Evolutionary conservation across 495 filamentous ascomycete genomes (phyloP), one percentile per base, ranked within the genome.

Genomic region (Chaetomium cochliodes): DNA sequence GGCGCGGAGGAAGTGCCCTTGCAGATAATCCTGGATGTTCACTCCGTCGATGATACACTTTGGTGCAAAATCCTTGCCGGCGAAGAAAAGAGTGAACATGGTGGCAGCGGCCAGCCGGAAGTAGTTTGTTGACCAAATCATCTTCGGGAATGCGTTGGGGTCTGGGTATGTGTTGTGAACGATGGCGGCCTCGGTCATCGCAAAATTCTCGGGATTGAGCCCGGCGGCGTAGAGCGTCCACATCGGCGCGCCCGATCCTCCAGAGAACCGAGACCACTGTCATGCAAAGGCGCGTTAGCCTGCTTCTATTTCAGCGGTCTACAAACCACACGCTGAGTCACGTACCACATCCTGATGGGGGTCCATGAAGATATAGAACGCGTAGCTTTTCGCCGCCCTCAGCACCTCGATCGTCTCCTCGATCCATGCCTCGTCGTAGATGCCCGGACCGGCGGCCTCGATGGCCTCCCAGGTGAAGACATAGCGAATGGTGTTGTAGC

Each of bases 401-500:
- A 98, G 80, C 18, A 98, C 78, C 33, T 88, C 83, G 64, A 98
- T 92, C 1, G 96, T 98, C 72, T 93, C 90, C 58, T 90, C 77
- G 65, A 97, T 90, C 90, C 91, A 98, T 65, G 92, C 90, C 70
- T 98, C 90, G 66, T 98, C 94, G 76, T 98, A 98, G 66, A 82
- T 90, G 1, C 92, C 92, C n/a, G 94, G 94, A 0, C 93, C 94
- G 15, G 87, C 88, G 64, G 92, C 87, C 78, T 98, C 94, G 70
- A 98, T 93, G n/a, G 94, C 93, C 74, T 98, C 94, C 94, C 94
- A 98, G 0, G 93, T 98, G 73, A 96, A 98, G 65, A 98, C 83
- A 73, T 98, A 98, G 70, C 94, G 84, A 58, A 98, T 93, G 1
- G 90, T 91, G 76, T 97, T 98, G 76, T 97, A 98, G 8, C 94